phyloP scores from a whole-genome alignment of 164 flowering plant species.

The Nymphaea thermarum region DNA sequence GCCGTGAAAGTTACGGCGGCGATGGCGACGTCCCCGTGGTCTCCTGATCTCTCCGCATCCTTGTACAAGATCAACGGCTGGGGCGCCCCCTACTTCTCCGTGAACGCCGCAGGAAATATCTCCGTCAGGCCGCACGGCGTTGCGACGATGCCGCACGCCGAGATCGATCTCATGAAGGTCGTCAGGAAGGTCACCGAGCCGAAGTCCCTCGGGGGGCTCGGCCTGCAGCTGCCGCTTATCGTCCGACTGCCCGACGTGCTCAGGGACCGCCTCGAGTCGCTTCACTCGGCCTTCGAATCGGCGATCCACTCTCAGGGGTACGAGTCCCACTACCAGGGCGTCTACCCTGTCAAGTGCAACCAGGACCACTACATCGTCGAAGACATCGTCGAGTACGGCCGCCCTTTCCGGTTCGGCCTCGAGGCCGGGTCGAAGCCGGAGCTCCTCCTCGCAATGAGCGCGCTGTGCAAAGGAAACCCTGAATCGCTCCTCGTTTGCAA shows the following conservation, averaged over 20 bases:
- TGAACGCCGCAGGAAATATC: slow-evolving; percentile 68
- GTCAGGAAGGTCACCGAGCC: slow-evolving; percentile 76
- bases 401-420: slow-evolving; percentile 64
- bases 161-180: slow-evolving; percentile 79
- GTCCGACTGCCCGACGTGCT: slow-evolving; percentile 84
- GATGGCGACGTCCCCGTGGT: slow-evolving; percentile 34
- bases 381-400: slow-evolving; percentile 79
- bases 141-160: slow-evolving; percentile 65
- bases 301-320: slow-evolving; percentile 58
- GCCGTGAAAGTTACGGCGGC: not conserved
- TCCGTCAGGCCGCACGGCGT: slow-evolving; percentile 58
- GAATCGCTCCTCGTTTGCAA: slow-evolving; percentile 78
- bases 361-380: slow-evolving; percentile 91
- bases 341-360: slow-evolving; percentile 93
- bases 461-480: slow-evolving; percentile 70
- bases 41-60: slow-evolving; percentile 55
- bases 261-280: slow-evolving; percentile 63
- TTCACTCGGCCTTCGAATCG: slow-evolving; percentile 65
- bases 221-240: slow-evolving; percentile 68
- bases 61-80: slow-evolving; percentile 66
- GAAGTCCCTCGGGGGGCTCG: slow-evolving; percentile 59
- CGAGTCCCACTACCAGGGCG: slow-evolving; percentile 87
- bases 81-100: slow-evolving; percentile 92
- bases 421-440: slow-evolving; percentile 99
- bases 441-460: slow-evolving; percentile 89